A percentile compares a stretch with the other conserved stretches of the same genome.
Evolutionary conservation across 306 rosid genomes (phyloP).

Genomic region (Citrullus mucosospermus): DNA sequence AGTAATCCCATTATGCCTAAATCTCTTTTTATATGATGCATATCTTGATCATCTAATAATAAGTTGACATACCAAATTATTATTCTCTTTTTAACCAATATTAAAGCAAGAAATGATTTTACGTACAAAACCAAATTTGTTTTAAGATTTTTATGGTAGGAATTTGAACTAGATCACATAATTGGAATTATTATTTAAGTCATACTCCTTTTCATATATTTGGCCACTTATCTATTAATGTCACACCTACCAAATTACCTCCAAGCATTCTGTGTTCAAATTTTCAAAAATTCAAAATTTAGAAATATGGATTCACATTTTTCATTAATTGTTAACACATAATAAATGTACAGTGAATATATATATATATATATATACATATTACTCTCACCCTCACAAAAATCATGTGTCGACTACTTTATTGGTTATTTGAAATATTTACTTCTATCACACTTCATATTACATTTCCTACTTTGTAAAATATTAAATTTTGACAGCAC

Average conservation of each 20-base stretch:
- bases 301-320: neutral
- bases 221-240: neutral
- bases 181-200: neutral
- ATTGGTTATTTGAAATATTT: neutral
- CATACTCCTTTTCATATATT: neutral
- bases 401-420: neutral
- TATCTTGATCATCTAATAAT: neutral
- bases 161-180: neutral
- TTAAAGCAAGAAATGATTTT: neutral
- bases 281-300: neutral
- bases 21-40: neutral
- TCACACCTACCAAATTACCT: conserved; percentile 4
- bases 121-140: neutral
- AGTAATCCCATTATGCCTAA: neutral
- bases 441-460: neutral
- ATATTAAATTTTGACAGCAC: neutral
- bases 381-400: neutral
- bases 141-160: neutral
- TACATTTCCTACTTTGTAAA: neutral
- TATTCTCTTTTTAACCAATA: neutral
- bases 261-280: neutral
- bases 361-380: no score
- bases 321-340: neutral
- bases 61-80: neutral
- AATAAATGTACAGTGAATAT: neutral